A percentile compares a stretch with the other conserved stretches of the same genome.
These are phyloP conservation scores for Penicillium maclennaniae DNA, from an alignment of 495 filamentous ascomycete species.

Conservation along the genomic window DNA sequence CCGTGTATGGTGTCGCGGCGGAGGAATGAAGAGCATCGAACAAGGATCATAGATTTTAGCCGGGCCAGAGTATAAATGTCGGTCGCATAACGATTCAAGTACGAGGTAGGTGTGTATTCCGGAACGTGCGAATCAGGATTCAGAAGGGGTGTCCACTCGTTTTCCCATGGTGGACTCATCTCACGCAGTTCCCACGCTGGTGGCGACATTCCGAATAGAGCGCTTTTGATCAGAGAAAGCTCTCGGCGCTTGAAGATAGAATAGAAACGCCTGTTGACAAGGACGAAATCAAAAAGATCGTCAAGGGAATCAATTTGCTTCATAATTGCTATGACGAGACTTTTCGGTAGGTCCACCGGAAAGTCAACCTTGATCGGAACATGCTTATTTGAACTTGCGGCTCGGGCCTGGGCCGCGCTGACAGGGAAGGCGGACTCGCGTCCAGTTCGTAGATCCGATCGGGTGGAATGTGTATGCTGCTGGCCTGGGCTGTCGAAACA, in stretches of 20 bases:
- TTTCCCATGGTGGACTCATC: slow-evolving; percentile 53
- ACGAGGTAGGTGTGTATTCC: slow-evolving; percentile 55
- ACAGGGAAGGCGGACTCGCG: slow-evolving; percentile 28
- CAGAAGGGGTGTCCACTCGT: slow-evolving; percentile 36
- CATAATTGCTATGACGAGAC: slow-evolving; percentile 50
- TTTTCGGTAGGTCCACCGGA: slow-evolving; percentile 43
- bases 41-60: slow-evolving; percentile 57
- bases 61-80: slow-evolving; percentile 57
- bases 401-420: slow-evolving; percentile 11
- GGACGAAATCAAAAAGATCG: slow-evolving; percentile 55
- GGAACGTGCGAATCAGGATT: slow-evolving; percentile 48
- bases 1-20: slow-evolving; percentile 56
- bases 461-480: slow-evolving; percentile 14
- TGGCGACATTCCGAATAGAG: slow-evolving; percentile 55
- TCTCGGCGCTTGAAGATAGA: slow-evolving; percentile 59
- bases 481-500: slow-evolving; percentile 20
- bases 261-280: slow-evolving; percentile 57
- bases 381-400: not conserved
- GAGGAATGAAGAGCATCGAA: slow-evolving; percentile 55
- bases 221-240: slow-evolving; percentile 50
- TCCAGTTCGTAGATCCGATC: slow-evolving; percentile 39
- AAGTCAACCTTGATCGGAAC: slow-evolving; percentile 13
- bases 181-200: slow-evolving; percentile 64
- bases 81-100: slow-evolving; percentile 52
- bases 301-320: slow-evolving; percentile 47